phyloP scores from a whole-genome alignment of 2,329 filamentous ascomycete genomes.

The Fusarium incarnatum region DNA sequence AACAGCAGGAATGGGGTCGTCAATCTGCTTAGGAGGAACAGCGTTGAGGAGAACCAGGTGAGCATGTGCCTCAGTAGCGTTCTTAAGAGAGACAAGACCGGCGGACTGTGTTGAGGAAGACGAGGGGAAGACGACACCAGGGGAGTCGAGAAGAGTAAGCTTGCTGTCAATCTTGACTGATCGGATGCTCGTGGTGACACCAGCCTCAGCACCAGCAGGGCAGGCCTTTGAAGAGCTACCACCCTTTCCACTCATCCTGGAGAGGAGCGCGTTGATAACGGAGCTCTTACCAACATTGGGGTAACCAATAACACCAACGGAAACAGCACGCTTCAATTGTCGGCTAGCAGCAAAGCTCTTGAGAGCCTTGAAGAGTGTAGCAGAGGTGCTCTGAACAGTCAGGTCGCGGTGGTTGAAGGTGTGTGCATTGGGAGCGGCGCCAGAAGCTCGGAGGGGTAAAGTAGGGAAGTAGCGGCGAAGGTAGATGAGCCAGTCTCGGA shows the following conservation, averaged over 20 bases:
- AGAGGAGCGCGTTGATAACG: conserved; percentile 91
- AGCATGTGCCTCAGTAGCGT: conserved; percentile 79
- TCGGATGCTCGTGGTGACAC: conserved; percentile 88
- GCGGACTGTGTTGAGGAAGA: conserved; percentile 56
- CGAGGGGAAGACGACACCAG: conserved; percentile 92
- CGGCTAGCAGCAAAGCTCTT: conserved; percentile 88
- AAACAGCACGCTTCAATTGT: conserved; percentile 88
- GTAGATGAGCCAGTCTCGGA: conserved; percentile 86
- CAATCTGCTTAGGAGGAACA: conserved; percentile 92
- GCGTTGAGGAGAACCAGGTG: conserved; percentile 90
- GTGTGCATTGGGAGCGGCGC: conserved; percentile 84
- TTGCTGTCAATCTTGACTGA: conserved; percentile 96
- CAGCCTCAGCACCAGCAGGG: conserved; percentile 90
- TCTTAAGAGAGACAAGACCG: conserved; percentile 65
- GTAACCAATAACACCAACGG: conserved; percentile 93
- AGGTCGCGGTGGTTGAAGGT: conserved; percentile 93
- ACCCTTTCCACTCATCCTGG: conserved; percentile 76
- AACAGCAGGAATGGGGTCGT: conserved; percentile 90
- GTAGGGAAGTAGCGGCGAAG: conserved; percentile 92
- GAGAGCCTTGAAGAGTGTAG: conserved; percentile 86
- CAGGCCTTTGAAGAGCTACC: conserved; percentile 72
- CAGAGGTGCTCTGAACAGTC: conserved; percentile 86
- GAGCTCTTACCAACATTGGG: conserved; percentile 97
- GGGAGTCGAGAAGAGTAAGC: conserved; percentile 91
- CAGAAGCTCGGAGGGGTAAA: conserved; percentile 86